Evolutionary conservation across 345 rosid species (phyloP).

Genomic region (Sonneratia caseolaris): DNA sequence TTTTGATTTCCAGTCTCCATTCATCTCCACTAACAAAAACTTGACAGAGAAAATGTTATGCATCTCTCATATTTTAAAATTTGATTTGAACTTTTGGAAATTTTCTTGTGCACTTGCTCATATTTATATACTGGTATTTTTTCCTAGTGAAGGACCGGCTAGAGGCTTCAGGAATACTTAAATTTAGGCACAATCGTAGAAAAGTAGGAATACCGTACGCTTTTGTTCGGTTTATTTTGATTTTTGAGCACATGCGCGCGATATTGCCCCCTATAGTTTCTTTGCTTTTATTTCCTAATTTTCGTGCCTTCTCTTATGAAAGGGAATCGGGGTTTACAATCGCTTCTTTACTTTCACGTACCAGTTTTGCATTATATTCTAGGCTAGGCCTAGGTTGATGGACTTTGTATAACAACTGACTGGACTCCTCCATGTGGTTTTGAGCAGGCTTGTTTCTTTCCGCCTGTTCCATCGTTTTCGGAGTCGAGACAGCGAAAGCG

Average conservation of each 20-base stretch:
- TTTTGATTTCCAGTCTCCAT: no score
- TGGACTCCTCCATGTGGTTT: not conserved
- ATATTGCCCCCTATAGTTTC: not conserved
- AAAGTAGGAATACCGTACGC: not conserved
- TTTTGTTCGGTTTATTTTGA: not conserved
- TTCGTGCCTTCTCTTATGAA: no score
- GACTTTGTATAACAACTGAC: not conserved
- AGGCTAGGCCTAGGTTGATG: not conserved
- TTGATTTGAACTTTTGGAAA: no score
- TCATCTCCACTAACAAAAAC: no score
- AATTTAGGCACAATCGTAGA: not conserved
- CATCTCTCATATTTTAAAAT: no score
- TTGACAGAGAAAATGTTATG: no score
- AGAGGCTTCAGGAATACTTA: not conserved
- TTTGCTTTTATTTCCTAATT: not conserved
- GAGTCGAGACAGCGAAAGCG: conserved; percentile 76
- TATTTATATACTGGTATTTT: no score
- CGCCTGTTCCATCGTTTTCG: conserved; percentile 61
- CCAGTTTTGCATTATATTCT: not conserved
- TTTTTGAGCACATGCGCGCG: not conserved
- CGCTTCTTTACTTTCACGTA: not conserved
- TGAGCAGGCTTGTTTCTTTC: conserved; percentile 74
- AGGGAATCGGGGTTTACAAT: not conserved
- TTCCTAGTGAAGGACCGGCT: no score
- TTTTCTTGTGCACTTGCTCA: no score